Conservation (phyloP, 2,329 filamentous ascomycete genomes). For the Dendryphion nanum region DNA sequence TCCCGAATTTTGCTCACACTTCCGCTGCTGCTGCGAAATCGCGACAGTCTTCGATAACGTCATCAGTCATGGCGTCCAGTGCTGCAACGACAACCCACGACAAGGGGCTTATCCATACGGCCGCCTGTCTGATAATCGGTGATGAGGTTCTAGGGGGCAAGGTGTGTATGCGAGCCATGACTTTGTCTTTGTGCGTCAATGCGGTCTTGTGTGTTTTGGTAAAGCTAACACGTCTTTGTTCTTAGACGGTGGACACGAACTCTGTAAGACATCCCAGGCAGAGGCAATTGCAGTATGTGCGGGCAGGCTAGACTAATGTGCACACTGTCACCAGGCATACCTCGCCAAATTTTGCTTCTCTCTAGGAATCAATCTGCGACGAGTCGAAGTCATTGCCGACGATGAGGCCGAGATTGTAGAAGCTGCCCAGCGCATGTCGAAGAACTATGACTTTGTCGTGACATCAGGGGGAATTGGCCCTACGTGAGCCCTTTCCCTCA, state of each 20-base stretch:
- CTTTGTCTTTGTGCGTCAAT: constrained; percentile 1
- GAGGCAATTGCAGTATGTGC: neutral
- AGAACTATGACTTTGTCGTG: constrained; percentile 88
- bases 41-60: constrained; percentile 37
- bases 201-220: constrained; percentile 5
- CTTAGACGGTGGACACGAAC: constrained; percentile 66
- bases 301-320: constrained; percentile 12
- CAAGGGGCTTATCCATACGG: constrained; percentile 75
- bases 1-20: constrained; percentile 56
- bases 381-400: constrained; percentile 90
- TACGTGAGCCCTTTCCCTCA: constrained; percentile 63
- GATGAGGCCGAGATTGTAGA: constrained; percentile 89
- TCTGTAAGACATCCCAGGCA: constrained; percentile 40
- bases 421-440: constrained; percentile 81
- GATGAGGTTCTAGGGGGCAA: constrained; percentile 95
- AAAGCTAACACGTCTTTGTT: too few relatives aligned
- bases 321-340: constrained; percentile 51
- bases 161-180: constrained; percentile 53
- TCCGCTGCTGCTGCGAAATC: constrained; percentile 36
- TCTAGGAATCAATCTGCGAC: constrained; percentile 68
- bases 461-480: constrained; percentile 95
- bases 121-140: constrained; percentile 92
- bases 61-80: constrained; percentile 46
- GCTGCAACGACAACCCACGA: constrained; percentile 47
- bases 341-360: constrained; percentile 66